A percentile compares a stretch with the other conserved stretches of the same genome.
Evolutionary conservation across 2,329 filamentous ascomycete genomes (phyloP).

Genomic region (Penicillium paneum): DNA sequence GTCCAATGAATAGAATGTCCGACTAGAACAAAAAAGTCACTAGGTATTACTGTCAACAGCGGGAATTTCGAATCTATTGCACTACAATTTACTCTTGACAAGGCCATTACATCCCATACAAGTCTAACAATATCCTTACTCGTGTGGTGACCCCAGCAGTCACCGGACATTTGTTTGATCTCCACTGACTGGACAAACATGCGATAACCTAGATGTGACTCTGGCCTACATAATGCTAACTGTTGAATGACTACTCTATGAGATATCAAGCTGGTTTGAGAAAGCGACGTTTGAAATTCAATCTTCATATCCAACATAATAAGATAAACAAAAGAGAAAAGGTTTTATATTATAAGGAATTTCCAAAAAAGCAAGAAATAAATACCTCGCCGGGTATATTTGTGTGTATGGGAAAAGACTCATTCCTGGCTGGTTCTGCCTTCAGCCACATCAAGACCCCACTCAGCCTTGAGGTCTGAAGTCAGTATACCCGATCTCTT

Average conservation of each 20-base stretch:
- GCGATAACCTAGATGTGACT: neutral
- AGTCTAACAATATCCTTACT: neutral
- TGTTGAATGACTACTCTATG: neutral
- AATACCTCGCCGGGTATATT: neutral
- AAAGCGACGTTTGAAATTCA: neutral
- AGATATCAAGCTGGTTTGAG: neutral
- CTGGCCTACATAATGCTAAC: neutral
- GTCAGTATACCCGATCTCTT: conserved; percentile 20
- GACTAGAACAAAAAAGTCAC: neutral
- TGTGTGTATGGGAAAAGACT: neutral
- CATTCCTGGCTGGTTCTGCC: conserved; percentile 1
- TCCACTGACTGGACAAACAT: neutral
- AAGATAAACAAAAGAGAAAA: neutral
- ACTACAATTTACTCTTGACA: neutral
- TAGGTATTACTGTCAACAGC: neutral
- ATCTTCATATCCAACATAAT: neutral
- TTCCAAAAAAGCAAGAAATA: neutral
- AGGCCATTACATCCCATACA: neutral
- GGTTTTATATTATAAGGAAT: neutral
- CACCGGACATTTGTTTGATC: neutral
- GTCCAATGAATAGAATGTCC: too few relatives aligned
- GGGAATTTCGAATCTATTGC: neutral
- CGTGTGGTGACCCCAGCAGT: neutral
- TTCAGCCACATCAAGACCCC: conserved; percentile 15
- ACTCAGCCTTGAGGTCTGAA: conserved; percentile 16